Evolutionary conservation across 2,329 filamentous ascomycete genomes (phyloP), one percentile per base, ranked within the genome.

Genomic region (Fusarium sp.): DNA sequence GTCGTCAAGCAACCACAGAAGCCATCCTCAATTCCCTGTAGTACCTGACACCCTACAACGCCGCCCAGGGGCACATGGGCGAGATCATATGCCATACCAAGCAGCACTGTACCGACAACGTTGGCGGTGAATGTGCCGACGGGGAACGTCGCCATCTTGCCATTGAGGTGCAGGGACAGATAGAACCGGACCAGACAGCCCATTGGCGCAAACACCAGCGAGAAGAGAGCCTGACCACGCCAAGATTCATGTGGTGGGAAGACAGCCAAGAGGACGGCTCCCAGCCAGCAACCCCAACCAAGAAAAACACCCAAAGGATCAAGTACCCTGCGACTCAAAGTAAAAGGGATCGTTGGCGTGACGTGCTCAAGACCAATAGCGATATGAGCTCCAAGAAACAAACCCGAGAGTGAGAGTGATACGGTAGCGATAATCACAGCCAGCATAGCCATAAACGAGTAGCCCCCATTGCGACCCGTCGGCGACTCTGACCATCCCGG

Each of bases 101-200:
- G 82, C 17, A 98, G 82, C 0, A 88, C 88, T 0, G 94, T 95
- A 6, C 95, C 96, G 15, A 92, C 81, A 6, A 97, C 86, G 78
- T 98, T 98, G 32, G 93, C 94, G 0, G 85, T 84, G 77, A 98
- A 98, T 0, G 96, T 98, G 3, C 96, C 96, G 0, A 98, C 82
- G 0, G 96, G 96, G 75, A 98, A 98, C 0, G 87, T 84, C 0
- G 90, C 82, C 0, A 90, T 75, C 22, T 90, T 86, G 0, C 88
- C 85, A 77, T 98, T 98, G n/a, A 98, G 87, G 27, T 85, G 82
- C 8, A 93, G 80, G 0, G 93, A 93, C 1, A 89, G 82, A 80
- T 95, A 95, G 84, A 94, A 97, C 4, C 96, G 90, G 0, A 88
- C 80, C 0, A 98, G 83, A 75, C 93, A 95, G 0, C 96, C 96